These are phyloP conservation scores for Penicillium cataractarum DNA, from an alignment of 495 filamentous ascomycete species.

Conservation along the genomic window DNA sequence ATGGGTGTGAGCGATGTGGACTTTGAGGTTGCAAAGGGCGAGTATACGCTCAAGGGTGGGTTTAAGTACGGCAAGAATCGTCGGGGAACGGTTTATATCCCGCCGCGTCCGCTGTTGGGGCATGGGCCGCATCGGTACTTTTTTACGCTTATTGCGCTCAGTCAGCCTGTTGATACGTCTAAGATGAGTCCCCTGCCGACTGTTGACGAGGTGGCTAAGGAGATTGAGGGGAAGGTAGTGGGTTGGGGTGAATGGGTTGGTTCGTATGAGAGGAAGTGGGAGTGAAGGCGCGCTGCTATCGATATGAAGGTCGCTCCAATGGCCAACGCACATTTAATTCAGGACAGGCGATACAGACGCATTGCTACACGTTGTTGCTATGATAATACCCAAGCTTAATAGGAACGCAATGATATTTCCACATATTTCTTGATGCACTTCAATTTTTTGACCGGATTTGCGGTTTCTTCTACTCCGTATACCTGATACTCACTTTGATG, in stretches of 20 bases:
- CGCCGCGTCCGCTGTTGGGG: conserved; percentile 46
- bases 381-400: not conserved
- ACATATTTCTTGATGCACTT: no score
- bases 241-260: conserved; percentile 59
- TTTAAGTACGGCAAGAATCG: conserved; percentile 52
- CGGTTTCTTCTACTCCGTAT: no score
- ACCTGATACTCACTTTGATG: no score
- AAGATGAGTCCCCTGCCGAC: conserved; percentile 30
- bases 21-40: conserved; percentile 31
- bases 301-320: no score
- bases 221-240: conserved; percentile 50
- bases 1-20: conserved; percentile 42
- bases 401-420: no score
- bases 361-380: not conserved
- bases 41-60: conserved; percentile 40
- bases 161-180: conserved; percentile 36
- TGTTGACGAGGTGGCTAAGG: conserved; percentile 35
- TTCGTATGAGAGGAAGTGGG: conserved; percentile 44
- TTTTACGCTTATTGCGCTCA: conserved; percentile 52
- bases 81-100: conserved; percentile 39
- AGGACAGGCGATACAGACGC: not conserved
- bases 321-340: no score
- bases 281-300: conserved; percentile 5
- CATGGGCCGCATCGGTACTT: conserved; percentile 56
- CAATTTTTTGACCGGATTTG: no score